A percentile compares a stretch with the other conserved stretches of the same genome.
phyloP scores from a whole-genome alignment of 805 yeast species.

The Ogataea trehaloabstinens region DNA sequence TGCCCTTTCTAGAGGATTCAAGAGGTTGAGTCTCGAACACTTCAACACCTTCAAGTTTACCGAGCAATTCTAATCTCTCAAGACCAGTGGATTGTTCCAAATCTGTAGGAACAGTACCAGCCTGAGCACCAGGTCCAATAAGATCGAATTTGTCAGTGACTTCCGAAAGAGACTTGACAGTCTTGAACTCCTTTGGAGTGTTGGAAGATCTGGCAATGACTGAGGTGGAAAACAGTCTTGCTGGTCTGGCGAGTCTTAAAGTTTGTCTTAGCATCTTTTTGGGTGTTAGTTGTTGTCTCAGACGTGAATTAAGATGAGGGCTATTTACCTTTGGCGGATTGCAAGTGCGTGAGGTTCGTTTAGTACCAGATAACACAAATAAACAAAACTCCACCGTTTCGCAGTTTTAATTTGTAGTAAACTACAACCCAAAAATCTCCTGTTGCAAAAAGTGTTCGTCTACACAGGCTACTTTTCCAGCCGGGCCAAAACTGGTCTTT shows the following conservation, averaged over 20 bases:
- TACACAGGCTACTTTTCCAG: no score
- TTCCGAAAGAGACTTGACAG: slow-evolving; percentile 70
- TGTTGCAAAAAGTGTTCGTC: no score
- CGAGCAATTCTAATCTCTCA: slow-evolving; percentile 92
- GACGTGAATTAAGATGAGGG: background rate
- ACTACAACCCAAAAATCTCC: no score
- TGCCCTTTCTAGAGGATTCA: slow-evolving; percentile 85
- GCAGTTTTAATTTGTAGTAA: no score
- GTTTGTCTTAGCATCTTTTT: slow-evolving; percentile 35
- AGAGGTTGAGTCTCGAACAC: slow-evolving; percentile 87
- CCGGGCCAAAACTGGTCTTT: no score
- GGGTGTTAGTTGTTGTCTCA: slow-evolving; percentile 8
- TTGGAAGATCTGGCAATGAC: slow-evolving; percentile 23
- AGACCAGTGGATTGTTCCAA: slow-evolving; percentile 97
- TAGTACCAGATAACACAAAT: no score
- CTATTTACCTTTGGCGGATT: background rate
- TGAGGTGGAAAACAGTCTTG: slow-evolving; percentile 35
- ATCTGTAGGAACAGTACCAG: slow-evolving; percentile 86
- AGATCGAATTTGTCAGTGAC: slow-evolving; percentile 75
- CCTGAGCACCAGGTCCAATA: slow-evolving; percentile 87
- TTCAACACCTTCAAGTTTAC: slow-evolving; percentile 93
- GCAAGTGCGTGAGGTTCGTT: slow-evolving; percentile 3
- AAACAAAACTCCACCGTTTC: no score
- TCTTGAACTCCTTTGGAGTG: slow-evolving; percentile 46
- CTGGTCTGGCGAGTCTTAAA: slow-evolving; percentile 29